A percentile compares a stretch with the other conserved stretches of the same genome.
Conservation (phyloP, 129 eudicot species). For the Centella asiatica region DNA sequence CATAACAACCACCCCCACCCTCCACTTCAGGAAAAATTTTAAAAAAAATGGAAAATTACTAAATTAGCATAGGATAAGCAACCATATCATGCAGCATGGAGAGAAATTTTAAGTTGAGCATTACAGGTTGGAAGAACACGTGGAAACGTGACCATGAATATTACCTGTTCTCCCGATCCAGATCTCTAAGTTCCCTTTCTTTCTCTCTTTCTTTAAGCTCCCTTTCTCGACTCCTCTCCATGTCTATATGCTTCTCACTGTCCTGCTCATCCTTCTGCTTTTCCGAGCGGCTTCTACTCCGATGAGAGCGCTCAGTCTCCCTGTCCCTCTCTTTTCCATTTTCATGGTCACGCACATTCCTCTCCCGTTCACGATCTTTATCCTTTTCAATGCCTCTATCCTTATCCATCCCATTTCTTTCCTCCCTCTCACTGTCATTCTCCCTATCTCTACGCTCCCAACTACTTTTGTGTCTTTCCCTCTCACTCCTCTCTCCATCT, state of each 20-base stretch:
- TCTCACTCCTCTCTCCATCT: constrained; percentile 61
- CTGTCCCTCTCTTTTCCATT: constrained; percentile 35
- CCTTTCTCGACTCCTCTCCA: constrained; percentile 39
- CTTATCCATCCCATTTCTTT: constrained; percentile 39
- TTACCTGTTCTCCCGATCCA: constrained; percentile 61
- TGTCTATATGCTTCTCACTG: constrained; percentile 37
- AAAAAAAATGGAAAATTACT: no score
- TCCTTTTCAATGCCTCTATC: constrained; percentile 36
- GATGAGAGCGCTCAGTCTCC: constrained; percentile 30
- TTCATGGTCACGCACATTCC: constrained; percentile 33
- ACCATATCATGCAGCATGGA: background rate
- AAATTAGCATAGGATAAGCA: background rate
- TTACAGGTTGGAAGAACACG: background rate
- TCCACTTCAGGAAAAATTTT: no score
- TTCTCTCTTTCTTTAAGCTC: constrained; percentile 21
- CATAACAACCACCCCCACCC: no score
- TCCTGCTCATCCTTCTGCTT: constrained; percentile 48
- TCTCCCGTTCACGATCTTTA: constrained; percentile 15
- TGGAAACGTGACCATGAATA: constrained; percentile 7
- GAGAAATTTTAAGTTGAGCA: background rate
- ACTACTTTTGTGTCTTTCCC: constrained; percentile 40
- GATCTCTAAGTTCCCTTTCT: constrained; percentile 46
- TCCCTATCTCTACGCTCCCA: constrained; percentile 26
- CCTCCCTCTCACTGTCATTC: constrained; percentile 33
- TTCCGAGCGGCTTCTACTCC: constrained; percentile 39